phyloP scores from a whole-genome alignment of 108 stramenopile species.

The Fragilaria radians region DNA sequence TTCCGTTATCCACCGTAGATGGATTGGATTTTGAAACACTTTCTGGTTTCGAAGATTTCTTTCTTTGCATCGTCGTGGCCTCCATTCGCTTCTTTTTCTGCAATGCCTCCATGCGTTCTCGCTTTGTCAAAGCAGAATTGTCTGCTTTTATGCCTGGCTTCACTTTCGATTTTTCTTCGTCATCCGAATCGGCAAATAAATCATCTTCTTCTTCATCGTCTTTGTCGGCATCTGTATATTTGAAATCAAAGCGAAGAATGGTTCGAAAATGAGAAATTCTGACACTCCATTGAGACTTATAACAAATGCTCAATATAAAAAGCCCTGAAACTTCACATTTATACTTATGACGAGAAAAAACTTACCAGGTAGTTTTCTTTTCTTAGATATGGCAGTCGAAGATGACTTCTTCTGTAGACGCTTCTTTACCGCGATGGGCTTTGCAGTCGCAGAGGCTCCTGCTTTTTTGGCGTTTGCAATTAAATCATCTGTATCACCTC shows the following conservation, averaged over 20 bases:
- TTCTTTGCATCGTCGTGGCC: constrained; percentile 3
- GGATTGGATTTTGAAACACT: constrained; percentile 8
- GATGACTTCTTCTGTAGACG: constrained; percentile 24
- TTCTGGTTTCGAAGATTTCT: constrained; percentile 2
- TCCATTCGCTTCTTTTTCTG: constrained; percentile 44
- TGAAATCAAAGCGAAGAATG: too few species aligned
- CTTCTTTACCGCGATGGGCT: constrained; percentile 25
- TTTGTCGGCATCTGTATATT: constrained; percentile 35
- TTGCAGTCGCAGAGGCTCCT: constrained; percentile 26
- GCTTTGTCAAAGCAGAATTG: constrained; percentile 25
- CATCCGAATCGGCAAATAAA: constrained; percentile 55
- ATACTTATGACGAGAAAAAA: neutral
- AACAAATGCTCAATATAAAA: neutral
- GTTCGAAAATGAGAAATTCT: too few species aligned
- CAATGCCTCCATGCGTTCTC: constrained; percentile 78
- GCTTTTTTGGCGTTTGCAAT: constrained; percentile 50
- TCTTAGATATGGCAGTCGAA: constrained; percentile 18
- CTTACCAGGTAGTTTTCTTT: constrained; percentile 42
- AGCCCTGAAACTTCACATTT: neutral
- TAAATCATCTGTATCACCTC: constrained; percentile 76
- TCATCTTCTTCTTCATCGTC: constrained; percentile 43
- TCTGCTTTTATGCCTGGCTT: constrained; percentile 11
- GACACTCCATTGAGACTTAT: neutral
- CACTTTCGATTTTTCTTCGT: constrained; percentile 38
- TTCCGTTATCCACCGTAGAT: constrained; percentile 7